phyloP scores from a whole-genome alignment of 805 yeast species.

The Vanderwaltozyma polyspora region DNA sequence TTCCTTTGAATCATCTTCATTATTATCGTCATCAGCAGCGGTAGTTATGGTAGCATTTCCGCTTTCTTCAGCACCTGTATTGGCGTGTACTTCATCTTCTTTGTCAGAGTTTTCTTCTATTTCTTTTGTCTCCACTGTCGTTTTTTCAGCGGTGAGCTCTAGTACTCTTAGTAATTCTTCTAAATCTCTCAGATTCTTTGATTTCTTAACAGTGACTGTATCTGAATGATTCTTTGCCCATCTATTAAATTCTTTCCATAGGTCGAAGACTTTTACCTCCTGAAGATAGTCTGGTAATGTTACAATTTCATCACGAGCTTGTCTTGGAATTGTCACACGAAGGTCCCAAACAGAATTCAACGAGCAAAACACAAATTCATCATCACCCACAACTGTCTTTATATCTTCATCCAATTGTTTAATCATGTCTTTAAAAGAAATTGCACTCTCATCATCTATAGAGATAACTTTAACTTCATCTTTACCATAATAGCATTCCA shows the following conservation, averaged over 20 bases:
- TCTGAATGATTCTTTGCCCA: conserved; percentile 57
- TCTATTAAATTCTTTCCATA: conserved; percentile 58
- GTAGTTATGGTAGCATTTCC: neutral
- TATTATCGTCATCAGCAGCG: neutral
- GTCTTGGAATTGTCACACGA: conserved; percentile 67
- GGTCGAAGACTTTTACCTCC: conserved; percentile 66
- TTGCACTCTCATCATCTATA: conserved; percentile 38
- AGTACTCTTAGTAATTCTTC: conserved; percentile 30
- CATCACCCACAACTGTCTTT: conserved; percentile 25
- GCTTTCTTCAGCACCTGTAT: neutral
- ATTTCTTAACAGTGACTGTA: neutral
- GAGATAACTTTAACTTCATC: conserved; percentile 41
- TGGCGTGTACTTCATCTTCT: too few species aligned
- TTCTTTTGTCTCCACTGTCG: neutral
- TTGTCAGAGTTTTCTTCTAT: too few species aligned
- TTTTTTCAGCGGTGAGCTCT: conserved; percentile 20
- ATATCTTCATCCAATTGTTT: conserved; percentile 38
- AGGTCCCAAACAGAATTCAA: conserved; percentile 56
- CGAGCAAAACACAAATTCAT: conserved; percentile 56
- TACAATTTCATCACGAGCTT: conserved; percentile 66
- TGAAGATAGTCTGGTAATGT: conserved; percentile 64
- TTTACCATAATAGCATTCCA: conserved; percentile 34
- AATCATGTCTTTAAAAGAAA: conserved; percentile 54
- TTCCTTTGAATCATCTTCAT: too few species aligned
- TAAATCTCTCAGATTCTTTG: conserved; percentile 9